These are phyloP conservation scores for Botryotinia convoluta DNA, from an alignment of 2,329 filamentous ascomycete genomes.

Conservation along the genomic window DNA sequence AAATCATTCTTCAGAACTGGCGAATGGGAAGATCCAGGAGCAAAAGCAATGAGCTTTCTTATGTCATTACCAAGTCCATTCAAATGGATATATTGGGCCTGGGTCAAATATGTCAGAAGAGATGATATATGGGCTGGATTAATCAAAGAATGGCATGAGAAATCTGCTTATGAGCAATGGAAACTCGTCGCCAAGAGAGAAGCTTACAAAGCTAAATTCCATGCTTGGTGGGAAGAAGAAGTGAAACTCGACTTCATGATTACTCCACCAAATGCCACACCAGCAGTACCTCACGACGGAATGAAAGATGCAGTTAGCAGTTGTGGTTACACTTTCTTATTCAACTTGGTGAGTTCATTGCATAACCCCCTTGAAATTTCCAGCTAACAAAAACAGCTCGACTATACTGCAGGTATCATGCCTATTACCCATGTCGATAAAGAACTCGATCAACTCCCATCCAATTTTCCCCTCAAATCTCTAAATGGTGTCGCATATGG, in stretches of 20 bases:
- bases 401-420: slow-evolving; percentile 79
- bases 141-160: slow-evolving; percentile 68
- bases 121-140: slow-evolving; percentile 78
- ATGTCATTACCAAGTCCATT: slow-evolving; percentile 70
- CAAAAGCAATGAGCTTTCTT: slow-evolving; percentile 69
- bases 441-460: slow-evolving; percentile 62
- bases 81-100: slow-evolving; percentile 84
- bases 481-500: slow-evolving; percentile 79
- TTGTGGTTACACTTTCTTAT: slow-evolving; percentile 91
- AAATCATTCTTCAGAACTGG: slow-evolving; percentile 71
- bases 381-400: slow-evolving; percentile 53
- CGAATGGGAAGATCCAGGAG: slow-evolving; percentile 78
- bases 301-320: slow-evolving; percentile 84
- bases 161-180: slow-evolving; percentile 78
- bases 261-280: slow-evolving; percentile 84
- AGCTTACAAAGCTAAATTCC: slow-evolving; percentile 73
- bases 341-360: slow-evolving; percentile 67
- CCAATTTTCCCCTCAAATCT: slow-evolving; percentile 56
- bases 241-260: slow-evolving; percentile 74
- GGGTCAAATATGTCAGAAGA: slow-evolving; percentile 77
- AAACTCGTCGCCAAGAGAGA: slow-evolving; percentile 75
- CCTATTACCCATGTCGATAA: slow-evolving; percentile 83
- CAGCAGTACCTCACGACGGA: slow-evolving; percentile 79
- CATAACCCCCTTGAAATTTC: background rate
- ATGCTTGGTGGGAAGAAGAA: slow-evolving; percentile 78